Evolutionary conservation across 441 rosid genomes (phyloP).

Genomic region (Omphalea diandra): DNA sequence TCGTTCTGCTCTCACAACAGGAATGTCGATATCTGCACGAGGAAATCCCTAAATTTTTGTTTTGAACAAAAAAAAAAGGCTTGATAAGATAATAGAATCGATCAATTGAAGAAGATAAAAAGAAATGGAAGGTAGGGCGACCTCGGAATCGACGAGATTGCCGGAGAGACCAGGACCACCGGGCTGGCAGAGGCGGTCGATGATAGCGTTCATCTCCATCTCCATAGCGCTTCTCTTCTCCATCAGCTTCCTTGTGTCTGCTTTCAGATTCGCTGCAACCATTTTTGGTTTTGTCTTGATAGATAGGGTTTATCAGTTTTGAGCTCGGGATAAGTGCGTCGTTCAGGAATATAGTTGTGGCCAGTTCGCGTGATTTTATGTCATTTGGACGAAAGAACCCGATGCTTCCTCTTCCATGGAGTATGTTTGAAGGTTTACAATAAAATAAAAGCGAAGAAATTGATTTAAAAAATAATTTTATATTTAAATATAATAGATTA

Average conservation of each 20-base stretch:
- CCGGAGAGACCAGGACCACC: constrained; percentile 92
- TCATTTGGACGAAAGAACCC: too few relatives aligned
- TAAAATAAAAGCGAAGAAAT: too few relatives aligned
- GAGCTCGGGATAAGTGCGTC: too few relatives aligned
- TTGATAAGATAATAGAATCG: not conserved
- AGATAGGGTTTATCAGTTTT: too few relatives aligned
- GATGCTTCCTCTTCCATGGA: too few relatives aligned
- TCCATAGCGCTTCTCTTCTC: constrained; percentile 68
- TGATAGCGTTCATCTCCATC: constrained; percentile 74
- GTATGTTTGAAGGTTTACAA: too few relatives aligned
- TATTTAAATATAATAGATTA: too few relatives aligned
- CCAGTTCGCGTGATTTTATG: too few relatives aligned
- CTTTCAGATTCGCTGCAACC: constrained; percentile 79
- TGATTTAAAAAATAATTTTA: too few relatives aligned
- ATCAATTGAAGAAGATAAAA: not conserved
- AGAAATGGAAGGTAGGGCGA: not conserved
- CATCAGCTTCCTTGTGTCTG: constrained; percentile 74
- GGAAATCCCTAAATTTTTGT: constrained; percentile 71
- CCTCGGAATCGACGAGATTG: constrained; percentile 85
- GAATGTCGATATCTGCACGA: constrained; percentile 74
- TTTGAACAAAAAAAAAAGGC: not conserved
- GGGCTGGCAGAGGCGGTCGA: constrained; percentile 65
- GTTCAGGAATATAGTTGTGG: too few relatives aligned
- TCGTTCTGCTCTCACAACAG: constrained; percentile 60
- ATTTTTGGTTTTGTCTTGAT: too few relatives aligned